Base-by-base conservation (phyloP, 2,329 filamentous ascomycete genomes). In the Fusarium luffae region DNA sequence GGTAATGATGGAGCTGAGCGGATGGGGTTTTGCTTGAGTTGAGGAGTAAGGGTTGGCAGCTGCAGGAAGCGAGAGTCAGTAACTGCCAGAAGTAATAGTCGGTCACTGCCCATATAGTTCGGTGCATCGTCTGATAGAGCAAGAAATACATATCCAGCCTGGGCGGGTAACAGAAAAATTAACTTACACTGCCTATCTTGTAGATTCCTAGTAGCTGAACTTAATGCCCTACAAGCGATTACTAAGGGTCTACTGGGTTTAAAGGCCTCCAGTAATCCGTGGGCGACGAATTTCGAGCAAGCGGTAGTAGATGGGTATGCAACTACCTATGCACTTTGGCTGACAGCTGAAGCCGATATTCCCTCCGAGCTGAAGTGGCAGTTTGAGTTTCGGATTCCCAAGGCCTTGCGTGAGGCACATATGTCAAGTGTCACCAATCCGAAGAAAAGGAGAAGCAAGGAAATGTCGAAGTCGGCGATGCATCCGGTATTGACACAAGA, bases 311-410 rank as follows among this genome's bases (percentile, higher is more conserved):
- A 89, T 18, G 87, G 91, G 16, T 85, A 86, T 62, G 87, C 87
- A 18, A 82, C 85, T 1, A 84, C 88, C 0, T 89, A 89, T 70
- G 90, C 90, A 1, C 83, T 98, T 21, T 98, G 94, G 94, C 83
- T 97, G 21, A 91, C 90, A 0, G 92, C 93, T n/a, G 88, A 91
- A 74, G 82, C 83, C 44, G 81, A 82, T 18, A 81, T 90, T 10
- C 89, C 91, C 5, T 79, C 86, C n/a, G 92, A 96, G 69, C 83
- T 97, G 4, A 91, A 95, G 76, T 98, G 94, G 93, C 87, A 91
- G 71, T 93, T 98, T 77, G 96, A 95, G 56, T 98, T 98, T 79
- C 83, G 85, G 16, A 85, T 98, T 12, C 93, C 94, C 3, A 84
- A 85, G 4, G 51, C 42, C 10, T 34, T 51, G 48, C 80, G 83